These are phyloP conservation scores for Solanum bulbocastanum DNA, from an alignment of 257 asterid species.

Conservation along the genomic window DNA sequence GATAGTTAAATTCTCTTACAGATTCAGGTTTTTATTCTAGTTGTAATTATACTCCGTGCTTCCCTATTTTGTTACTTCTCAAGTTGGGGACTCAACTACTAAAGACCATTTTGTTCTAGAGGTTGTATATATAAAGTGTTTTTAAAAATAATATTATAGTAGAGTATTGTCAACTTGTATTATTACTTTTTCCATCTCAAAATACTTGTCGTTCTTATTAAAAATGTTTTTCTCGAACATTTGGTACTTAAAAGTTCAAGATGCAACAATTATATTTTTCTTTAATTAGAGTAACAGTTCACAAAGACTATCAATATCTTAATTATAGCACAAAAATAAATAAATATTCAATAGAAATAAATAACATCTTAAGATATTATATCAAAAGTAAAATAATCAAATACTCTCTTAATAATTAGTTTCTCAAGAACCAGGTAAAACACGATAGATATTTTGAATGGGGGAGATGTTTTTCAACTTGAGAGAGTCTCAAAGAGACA, in stretches of 20 bases:
- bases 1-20: background rate
- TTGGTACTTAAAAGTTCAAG: too few species aligned
- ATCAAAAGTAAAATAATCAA: too few species aligned
- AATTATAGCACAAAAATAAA: background rate
- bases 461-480: background rate
- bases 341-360: background rate
- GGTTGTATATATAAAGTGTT: background rate
- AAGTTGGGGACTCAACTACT: background rate
- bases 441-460: background rate
- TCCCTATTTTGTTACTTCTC: background rate
- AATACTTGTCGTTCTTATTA: background rate
- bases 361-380: background rate
- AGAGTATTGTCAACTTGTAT: background rate
- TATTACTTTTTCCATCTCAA: background rate
- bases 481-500: background rate
- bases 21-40: background rate
- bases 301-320: background rate
- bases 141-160: background rate
- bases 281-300: too few species aligned
- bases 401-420: background rate
- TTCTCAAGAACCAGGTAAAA: background rate
- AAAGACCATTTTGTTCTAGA: background rate
- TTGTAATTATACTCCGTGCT: background rate
- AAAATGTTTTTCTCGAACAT: background rate
- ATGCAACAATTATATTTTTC: too few species aligned